These are phyloP conservation scores for Cephalotrichum gorgonifer DNA, from an alignment of 2,329 filamentous ascomycete genomes.

Conservation along the genomic window DNA sequence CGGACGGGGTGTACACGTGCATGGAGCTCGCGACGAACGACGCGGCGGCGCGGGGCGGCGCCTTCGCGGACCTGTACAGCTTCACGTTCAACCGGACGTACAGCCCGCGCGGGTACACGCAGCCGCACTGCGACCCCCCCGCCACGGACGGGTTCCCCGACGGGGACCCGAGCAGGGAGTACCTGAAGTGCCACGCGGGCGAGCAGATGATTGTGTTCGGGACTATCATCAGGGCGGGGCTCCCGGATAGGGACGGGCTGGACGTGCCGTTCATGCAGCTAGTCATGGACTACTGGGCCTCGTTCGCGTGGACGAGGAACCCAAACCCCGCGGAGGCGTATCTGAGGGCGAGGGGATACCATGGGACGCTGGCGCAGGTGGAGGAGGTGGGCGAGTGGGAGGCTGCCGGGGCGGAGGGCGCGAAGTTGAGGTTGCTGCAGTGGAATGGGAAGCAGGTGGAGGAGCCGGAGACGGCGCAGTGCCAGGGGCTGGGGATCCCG, in stretches of 20 bases:
- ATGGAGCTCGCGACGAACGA: conserved; percentile 22
- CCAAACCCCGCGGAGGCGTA: conserved; percentile 19
- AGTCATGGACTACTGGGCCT: conserved; percentile 22
- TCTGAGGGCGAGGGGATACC: conserved; percentile 18
- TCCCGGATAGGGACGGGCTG: conserved; percentile 22
- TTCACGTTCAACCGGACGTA: conserved; percentile 30
- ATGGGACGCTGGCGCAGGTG: conserved; percentile 17
- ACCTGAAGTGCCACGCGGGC: conserved; percentile 29
- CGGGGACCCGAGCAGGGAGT: conserved; percentile 23
- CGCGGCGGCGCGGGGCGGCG: conserved; percentile 16
- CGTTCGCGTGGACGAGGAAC: conserved; percentile 20
- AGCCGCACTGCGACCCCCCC: conserved; percentile 17
- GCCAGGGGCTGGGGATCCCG: conserved; percentile 2
- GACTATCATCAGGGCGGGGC: conserved; percentile 17
- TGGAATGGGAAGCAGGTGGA: background rate
- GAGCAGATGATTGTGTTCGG: conserved; percentile 27
- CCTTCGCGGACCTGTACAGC: conserved; percentile 21
- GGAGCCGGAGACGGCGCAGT: conserved; percentile 1
- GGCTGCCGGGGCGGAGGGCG: conserved; percentile 3
- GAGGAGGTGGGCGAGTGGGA: conserved; percentile 17
- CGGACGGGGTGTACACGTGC: conserved; percentile 18
- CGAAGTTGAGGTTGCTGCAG: conserved; percentile 1
- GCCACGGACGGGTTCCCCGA: conserved; percentile 16
- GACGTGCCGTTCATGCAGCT: conserved; percentile 22
- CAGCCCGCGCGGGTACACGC: conserved; percentile 18